phyloP scores from a whole-genome alignment of 2,329 filamentous ascomycete genomes.

The Neonectria magnoliae region DNA sequence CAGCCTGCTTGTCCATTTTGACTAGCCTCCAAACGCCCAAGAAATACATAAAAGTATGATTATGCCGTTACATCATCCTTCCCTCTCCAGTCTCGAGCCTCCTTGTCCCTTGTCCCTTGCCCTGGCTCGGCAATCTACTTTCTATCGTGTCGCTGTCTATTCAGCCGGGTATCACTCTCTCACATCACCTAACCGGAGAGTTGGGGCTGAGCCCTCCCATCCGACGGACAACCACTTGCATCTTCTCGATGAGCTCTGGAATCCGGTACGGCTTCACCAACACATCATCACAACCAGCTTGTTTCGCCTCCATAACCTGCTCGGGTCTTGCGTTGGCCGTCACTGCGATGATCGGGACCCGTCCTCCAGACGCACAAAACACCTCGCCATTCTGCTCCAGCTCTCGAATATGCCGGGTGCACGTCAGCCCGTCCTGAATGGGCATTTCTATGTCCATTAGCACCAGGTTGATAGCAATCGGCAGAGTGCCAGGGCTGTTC shows the following conservation, averaged over 20 bases:
- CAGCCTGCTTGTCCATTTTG: constrained; percentile 16
- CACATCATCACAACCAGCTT: constrained; percentile 69
- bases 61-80: constrained; percentile 11
- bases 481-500: constrained; percentile 24
- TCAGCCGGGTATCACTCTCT: constrained; percentile 21
- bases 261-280: constrained; percentile 79
- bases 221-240: constrained; percentile 58
- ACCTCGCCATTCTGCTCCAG: constrained; percentile 66
- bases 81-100: background rate
- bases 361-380: constrained; percentile 53
- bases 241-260: constrained; percentile 68
- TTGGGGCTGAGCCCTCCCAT: constrained; percentile 44
- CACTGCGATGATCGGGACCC: constrained; percentile 72
- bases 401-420: constrained; percentile 71
- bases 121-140: background rate
- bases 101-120: constrained; percentile 1
- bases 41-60: constrained; percentile 20
- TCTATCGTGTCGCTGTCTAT: constrained; percentile 29
- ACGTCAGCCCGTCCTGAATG: constrained; percentile 75
- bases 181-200: constrained; percentile 40
- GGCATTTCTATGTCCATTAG: constrained; percentile 85
- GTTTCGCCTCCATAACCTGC: constrained; percentile 63
- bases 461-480: constrained; percentile 65
- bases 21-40: constrained; percentile 18
- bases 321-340: constrained; percentile 74